A percentile compares a stretch with the other conserved stretches of the same genome.
Conservation (phyloP, 768 basidiomycete genomes). For the Galerina marginata region DNA sequence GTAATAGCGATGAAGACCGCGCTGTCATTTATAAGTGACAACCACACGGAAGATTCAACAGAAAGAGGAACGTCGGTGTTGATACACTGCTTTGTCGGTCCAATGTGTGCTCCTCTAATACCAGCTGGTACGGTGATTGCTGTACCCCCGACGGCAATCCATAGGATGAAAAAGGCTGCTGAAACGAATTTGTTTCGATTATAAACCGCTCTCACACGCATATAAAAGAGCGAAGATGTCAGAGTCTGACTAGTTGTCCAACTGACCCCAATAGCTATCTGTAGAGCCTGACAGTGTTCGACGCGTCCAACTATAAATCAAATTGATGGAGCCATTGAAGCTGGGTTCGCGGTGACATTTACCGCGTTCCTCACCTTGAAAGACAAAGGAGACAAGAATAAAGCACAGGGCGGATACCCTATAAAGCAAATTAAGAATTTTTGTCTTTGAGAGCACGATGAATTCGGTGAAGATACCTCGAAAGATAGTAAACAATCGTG, state of each 20-base stretch:
- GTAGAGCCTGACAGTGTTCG: constrained; percentile 8
- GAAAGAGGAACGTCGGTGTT: constrained; percentile 26
- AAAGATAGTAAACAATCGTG: constrained; percentile 24
- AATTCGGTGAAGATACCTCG: constrained; percentile 14
- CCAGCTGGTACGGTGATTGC: constrained; percentile 32
- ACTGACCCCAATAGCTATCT: constrained; percentile 6
- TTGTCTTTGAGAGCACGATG: too few relatives aligned
- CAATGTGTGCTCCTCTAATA: constrained; percentile 29
- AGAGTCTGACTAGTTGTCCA: constrained; percentile 21
- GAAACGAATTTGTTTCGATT: constrained; percentile 23
- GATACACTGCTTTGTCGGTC: constrained; percentile 38
- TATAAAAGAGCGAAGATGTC: constrained; percentile 42
- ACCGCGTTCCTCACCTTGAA: constrained; percentile 4
- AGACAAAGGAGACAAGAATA: constrained; percentile 11
- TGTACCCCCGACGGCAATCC: constrained; percentile 35
- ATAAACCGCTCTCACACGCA: constrained; percentile 42
- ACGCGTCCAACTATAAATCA: constrained; percentile 12
- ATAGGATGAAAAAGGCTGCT: constrained; percentile 32
- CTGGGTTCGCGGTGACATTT: background rate
- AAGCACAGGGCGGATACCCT: constrained; percentile 18
- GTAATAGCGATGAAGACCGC: constrained; percentile 39
- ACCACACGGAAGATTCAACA: constrained; percentile 31
- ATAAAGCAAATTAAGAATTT: background rate
- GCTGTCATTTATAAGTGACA: constrained; percentile 36
- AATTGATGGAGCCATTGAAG: too few relatives aligned